Evolutionary conservation across 139 green algal species (phyloP).

Genomic region (Nannochloris sp.): DNA sequence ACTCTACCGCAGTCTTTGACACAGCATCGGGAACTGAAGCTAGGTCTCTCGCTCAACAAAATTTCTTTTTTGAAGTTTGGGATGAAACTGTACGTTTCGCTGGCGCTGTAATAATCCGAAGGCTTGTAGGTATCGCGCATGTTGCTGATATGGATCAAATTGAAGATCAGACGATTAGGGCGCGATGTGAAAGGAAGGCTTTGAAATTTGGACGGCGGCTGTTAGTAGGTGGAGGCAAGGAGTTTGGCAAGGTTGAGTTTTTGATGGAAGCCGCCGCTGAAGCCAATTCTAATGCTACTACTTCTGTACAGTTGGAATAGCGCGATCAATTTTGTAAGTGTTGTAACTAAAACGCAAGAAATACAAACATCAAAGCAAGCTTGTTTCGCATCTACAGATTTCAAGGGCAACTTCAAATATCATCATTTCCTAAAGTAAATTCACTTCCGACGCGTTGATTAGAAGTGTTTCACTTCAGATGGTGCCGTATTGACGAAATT

Average conservation of each 20-base stretch:
- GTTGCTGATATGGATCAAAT: slow-evolving; percentile 90
- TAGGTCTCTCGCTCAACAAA: slow-evolving; percentile 40
- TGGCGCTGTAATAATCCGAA: slow-evolving; percentile 69
- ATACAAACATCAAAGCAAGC: no score
- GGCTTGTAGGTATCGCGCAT: slow-evolving; percentile 90
- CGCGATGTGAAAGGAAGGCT: slow-evolving; percentile 68
- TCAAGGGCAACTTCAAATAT: no score
- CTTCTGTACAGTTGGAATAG: no score
- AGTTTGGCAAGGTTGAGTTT: neutral
- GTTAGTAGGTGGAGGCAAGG: slow-evolving; percentile 27
- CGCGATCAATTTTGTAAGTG: no score
- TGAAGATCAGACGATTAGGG: slow-evolving; percentile 37
- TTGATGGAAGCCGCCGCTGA: slow-evolving; percentile 6
- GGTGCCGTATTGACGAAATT: no score
- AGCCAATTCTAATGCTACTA: no score
- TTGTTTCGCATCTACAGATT: no score
- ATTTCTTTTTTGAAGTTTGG: slow-evolving; percentile 72
- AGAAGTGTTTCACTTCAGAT: no score
- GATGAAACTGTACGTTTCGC: slow-evolving; percentile 50
- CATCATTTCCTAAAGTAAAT: no score
- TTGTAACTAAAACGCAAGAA: no score
- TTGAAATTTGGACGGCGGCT: slow-evolving; percentile 64
- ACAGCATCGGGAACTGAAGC: slow-evolving; percentile 8
- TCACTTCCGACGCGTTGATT: no score
- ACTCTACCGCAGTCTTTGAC: slow-evolving; percentile 29